Evolutionary conservation across 306 rosid species (phyloP), one percentile per base, ranked within the genome.

Genomic region (Cicer arietinum): DNA sequence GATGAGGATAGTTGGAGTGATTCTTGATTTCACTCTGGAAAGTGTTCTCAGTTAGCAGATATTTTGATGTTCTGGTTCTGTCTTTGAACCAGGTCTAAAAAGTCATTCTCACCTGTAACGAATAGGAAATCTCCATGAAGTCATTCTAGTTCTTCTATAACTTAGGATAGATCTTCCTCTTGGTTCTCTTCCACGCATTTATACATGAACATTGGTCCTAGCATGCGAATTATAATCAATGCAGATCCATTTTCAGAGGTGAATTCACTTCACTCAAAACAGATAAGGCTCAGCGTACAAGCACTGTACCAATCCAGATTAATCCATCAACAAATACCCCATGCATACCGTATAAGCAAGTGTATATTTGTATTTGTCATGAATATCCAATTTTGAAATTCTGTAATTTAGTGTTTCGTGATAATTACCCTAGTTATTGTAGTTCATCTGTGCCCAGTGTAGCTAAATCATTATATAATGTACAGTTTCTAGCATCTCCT

Each of bases 1-100:
- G 90, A 90, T 14, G 92, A 91, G 0, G 96, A 95, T 76, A 72
- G 79, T 81, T 94, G 99, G 99, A 88, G 96, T 63, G 97, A 95
- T 76, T 84, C 92, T 69, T 88, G 84, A 86, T 66, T 40, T 79
- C 73, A 62, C 67, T 47, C 40, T 68, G 40, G 20, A 69, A 75
- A 43, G 71, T 50, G 53, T 53, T 54, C 44, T n/a, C 48, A 62
- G 43, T 69, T 60, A 64, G 80, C 72, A 6, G 48, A 37, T 64
- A 71, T 68, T 63, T 76, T 46, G 35, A 65, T 63, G 45, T 56
- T 45, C 42, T 64, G 53, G 78, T 59, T 62, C 64, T 47, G 7
- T 74, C 78, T 45, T 39, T 68, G 70, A 82, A 73, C 76, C 73
- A 50, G 63, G 79, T 18, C 60, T 47, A 51, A 41, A 50, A 52